A percentile compares a stretch with the other conserved stretches of the same genome.
Evolutionary conservation across 2,329 filamentous ascomycete genomes (phyloP).

Genomic region (Cladobotryum protrusum): DNA sequence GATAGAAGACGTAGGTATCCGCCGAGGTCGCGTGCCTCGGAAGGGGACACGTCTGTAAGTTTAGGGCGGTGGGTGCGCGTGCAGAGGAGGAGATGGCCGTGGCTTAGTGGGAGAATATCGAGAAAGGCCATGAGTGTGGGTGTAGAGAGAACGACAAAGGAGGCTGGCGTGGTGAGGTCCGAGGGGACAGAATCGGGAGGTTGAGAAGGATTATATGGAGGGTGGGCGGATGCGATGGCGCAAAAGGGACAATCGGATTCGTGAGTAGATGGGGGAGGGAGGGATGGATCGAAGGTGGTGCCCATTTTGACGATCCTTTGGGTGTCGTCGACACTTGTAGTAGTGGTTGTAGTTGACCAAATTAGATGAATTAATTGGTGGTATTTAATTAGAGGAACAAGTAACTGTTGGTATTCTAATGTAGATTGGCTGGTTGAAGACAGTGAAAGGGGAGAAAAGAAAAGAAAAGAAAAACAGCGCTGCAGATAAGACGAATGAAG

Average conservation of each 20-base stretch:
- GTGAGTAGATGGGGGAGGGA: slow-evolving; percentile 20
- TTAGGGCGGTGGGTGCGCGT: slow-evolving; percentile 73
- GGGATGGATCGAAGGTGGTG: slow-evolving; percentile 31
- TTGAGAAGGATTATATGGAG: slow-evolving; percentile 37
- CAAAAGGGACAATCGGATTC: slow-evolving; percentile 54
- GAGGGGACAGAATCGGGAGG: slow-evolving; percentile 34
- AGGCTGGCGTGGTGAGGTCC: slow-evolving; percentile 35
- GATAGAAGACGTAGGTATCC: slow-evolving; percentile 65
- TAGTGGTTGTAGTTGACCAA: neutral
- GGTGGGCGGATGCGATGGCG: slow-evolving; percentile 46
- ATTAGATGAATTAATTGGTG: neutral
- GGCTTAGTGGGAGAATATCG: slow-evolving; percentile 83
- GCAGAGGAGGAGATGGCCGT: slow-evolving; percentile 76
- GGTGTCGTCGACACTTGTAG: neutral
- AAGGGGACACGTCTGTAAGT: slow-evolving; percentile 60
- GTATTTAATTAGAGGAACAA: neutral
- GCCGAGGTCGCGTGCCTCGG: slow-evolving; percentile 62
- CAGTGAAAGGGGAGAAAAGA: too few relatives aligned
- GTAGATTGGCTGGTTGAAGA: too few relatives aligned
- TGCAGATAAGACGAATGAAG: too few relatives aligned
- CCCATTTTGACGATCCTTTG: neutral
- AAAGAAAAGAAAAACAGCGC: too few relatives aligned
- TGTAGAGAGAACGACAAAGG: slow-evolving; percentile 70
- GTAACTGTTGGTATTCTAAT: neutral
- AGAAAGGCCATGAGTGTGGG: slow-evolving; percentile 77